Conservation (phyloP, 2,329 filamentous ascomycete species). For the Pleoardoris graminearum region DNA sequence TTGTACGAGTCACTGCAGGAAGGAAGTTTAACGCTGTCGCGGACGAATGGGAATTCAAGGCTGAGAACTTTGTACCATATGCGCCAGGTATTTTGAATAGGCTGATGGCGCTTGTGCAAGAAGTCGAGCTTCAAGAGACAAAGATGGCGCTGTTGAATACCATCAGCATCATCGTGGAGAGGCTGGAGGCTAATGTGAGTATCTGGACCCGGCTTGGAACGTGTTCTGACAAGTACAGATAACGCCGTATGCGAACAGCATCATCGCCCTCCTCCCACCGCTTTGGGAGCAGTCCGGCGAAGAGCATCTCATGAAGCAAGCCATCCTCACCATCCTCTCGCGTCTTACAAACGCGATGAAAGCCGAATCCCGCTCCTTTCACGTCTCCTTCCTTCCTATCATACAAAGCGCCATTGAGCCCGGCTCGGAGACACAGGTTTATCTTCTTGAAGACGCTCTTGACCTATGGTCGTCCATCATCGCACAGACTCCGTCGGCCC, state of each 20-base stretch:
- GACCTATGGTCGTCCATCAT: conserved; percentile 85
- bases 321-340: conserved; percentile 82
- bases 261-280: conserved; percentile 76
- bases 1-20: conserved; percentile 89
- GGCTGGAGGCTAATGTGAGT: conserved; percentile 73
- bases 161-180: conserved; percentile 75
- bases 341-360: conserved; percentile 87
- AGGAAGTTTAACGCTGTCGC: conserved; percentile 79
- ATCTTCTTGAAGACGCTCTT: conserved; percentile 87
- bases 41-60: conserved; percentile 81
- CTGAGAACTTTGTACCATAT: conserved; percentile 74
- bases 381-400: conserved; percentile 78
- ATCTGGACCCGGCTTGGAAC: too few species aligned
- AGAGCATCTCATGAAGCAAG: conserved; percentile 91
- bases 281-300: conserved; percentile 87
- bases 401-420: conserved; percentile 79
- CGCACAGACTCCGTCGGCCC: conserved; percentile 57
- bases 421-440: conserved; percentile 64
- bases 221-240: conserved; percentile 48
- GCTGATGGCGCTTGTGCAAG: conserved; percentile 76
- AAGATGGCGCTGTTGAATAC: conserved; percentile 90
- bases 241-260: conserved; percentile 71
- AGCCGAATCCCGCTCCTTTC: conserved; percentile 74
- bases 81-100: conserved; percentile 72
- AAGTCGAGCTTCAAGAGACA: conserved; percentile 81